Evolutionary conservation across 1,139 yeast genomes (phyloP), one percentile per base, ranked within the genome.

Genomic region (Magnusiomyces magnusii): DNA sequence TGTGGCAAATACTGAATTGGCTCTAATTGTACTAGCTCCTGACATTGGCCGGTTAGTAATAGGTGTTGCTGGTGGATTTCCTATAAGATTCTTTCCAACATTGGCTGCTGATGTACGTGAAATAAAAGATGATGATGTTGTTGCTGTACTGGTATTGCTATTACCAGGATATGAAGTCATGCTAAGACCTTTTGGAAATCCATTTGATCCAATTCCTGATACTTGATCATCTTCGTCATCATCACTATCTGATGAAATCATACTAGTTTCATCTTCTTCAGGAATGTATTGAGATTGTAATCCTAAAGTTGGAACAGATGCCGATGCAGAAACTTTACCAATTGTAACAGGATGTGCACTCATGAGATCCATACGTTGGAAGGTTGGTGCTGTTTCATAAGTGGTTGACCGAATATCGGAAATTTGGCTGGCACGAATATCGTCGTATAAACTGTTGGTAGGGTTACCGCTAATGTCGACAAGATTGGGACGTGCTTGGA

Each of bases 401-500:
- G 42, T 53, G 13, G 49, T 13, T 3, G 51, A 21, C 17, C 21
- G 34, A 25, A 49, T 49, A n/a, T 49, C 51, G 21, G 51, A 49
- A 10, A 49, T 24, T 27, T 25, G 34, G 19, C 51, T 49, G 9
- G 51, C 23, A 10, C 51, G 51, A 7, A 49, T 27, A 27, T 41
- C 51, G 3, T 34, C 3, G 9, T 24, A 13, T 3, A 27, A 2
- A 2, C 44, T 39, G 24, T 50, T 36, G 23, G n/a, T 31, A 23
- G 19, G 21, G 28, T 41, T 36, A 34, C 24, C 21, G 23, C 56
- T 39, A 19, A 74, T 69, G 66, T 66, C 66, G 10, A 71, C 71
- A 24, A 71, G 61, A 53, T 66, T 68, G 24, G 73, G 73, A 52
- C 66, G 64, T 34, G 67, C 73, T 19, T 65, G 69, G 44, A 69